Percentiles rank a stretch among this genome's conserved stretches.
Conservation (phyloP, 305 asterid genomes). For the Ilex paraguariensis region DNA sequence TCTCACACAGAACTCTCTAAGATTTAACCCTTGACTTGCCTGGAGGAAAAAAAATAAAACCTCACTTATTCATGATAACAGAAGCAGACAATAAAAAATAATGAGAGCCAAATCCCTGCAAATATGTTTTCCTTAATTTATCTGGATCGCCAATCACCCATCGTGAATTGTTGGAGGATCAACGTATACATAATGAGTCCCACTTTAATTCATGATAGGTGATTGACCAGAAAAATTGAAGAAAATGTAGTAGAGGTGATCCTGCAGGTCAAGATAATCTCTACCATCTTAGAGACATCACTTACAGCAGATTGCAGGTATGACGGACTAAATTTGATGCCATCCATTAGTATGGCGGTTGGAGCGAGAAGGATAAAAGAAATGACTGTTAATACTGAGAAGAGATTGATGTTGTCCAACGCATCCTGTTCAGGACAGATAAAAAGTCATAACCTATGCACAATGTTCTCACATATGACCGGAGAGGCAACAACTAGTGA, state of each 20-base stretch:
- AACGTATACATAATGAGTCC: too few relatives aligned
- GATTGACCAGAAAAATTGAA: too few relatives aligned
- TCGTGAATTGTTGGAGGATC: too few relatives aligned
- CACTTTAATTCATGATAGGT: too few relatives aligned
- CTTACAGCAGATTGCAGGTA: conserved; percentile 63
- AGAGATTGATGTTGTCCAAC: conserved; percentile 75
- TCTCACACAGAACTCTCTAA: conserved; percentile 48
- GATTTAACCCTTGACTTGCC: conserved; percentile 28
- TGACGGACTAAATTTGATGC: conserved; percentile 64
- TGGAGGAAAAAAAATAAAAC: not conserved
- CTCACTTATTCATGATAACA: not conserved
- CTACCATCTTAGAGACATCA: not conserved
- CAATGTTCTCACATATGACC: not conserved
- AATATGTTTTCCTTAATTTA: too few relatives aligned
- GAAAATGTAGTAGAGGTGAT: too few relatives aligned
- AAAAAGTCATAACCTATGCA: not conserved
- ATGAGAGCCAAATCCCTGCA: not conserved
- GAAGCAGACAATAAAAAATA: not conserved
- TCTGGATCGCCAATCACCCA: too few relatives aligned
- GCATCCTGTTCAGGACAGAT: conserved; percentile 43
- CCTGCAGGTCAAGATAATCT: not conserved
- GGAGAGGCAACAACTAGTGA: not conserved
- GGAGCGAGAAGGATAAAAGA: conserved; percentile 66
- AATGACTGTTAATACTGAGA: conserved; percentile 61
- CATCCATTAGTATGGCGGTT: conserved; percentile 56